Conservation (phyloP, 23 red algal genomes). For the Gracilaria gracilis region DNA sequence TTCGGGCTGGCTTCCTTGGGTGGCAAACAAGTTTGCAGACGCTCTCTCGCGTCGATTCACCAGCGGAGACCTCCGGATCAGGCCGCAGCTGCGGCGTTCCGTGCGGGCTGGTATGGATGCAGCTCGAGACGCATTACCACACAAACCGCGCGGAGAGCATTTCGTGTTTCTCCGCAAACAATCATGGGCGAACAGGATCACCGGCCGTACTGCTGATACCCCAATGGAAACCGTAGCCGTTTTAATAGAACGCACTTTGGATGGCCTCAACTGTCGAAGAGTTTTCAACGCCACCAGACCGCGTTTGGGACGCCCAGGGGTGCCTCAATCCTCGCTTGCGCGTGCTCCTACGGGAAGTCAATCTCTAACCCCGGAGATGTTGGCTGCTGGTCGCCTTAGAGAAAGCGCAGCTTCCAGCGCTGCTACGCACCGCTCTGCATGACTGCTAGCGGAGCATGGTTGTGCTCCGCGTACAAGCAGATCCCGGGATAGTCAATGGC, state of each 20-base stretch:
- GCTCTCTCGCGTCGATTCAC: slow-evolving; percentile 2
- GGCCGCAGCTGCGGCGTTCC: background rate
- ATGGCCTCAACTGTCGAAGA: slow-evolving; percentile 1
- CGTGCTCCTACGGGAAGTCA: background rate
- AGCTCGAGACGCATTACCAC: background rate
- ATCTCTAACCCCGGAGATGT: background rate
- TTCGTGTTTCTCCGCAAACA: background rate
- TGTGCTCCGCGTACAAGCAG: background rate
- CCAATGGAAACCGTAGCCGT: background rate
- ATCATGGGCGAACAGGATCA: background rate
- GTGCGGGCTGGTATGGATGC: background rate
- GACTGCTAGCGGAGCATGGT: background rate
- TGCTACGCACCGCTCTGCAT: background rate
- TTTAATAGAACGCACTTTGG: background rate
- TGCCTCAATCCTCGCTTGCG: background rate
- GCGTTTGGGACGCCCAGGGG: background rate
- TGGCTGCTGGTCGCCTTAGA: no score
- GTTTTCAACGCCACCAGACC: background rate
- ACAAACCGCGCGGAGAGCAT: background rate
- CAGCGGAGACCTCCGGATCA: slow-evolving; percentile 6
- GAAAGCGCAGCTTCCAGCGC: slow-evolving; percentile 4
- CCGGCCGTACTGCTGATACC: slow-evolving; percentile 36
- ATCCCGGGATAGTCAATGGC: slow-evolving; percentile 20
- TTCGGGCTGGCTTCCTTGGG: background rate
- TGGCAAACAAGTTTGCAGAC: slow-evolving; percentile 29